Conservation (phyloP, 164 flowering plant species). For the Chimonanthus salicifolius region DNA sequence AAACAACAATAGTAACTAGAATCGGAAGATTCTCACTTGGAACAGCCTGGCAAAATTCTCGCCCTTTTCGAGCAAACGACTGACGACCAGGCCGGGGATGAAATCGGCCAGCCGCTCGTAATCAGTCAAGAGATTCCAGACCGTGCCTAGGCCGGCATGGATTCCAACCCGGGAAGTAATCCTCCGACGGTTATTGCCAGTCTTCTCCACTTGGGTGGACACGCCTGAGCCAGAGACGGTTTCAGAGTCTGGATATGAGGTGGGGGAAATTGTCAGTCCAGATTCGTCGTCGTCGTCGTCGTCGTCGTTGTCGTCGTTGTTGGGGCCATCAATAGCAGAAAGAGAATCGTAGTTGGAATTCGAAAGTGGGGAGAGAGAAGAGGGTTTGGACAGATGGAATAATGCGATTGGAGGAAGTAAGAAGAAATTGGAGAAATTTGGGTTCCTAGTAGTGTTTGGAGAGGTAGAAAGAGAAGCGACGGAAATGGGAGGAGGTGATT, state of each 20-base stretch:
- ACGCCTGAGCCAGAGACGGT: constrained; percentile 6
- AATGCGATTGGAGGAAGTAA: background rate
- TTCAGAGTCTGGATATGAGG: background rate
- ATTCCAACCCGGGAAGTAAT: constrained; percentile 42
- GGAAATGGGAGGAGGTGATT: background rate
- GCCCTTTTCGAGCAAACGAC: constrained; percentile 53
- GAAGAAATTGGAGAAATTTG: background rate
- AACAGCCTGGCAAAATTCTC: constrained; percentile 51
- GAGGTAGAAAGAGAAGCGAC: background rate
- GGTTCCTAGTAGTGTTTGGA: background rate
- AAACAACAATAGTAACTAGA: background rate
- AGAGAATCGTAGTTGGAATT: constrained; percentile 7
- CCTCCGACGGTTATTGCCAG: constrained; percentile 47
- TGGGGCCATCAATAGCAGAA: background rate
- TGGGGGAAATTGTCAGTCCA: background rate
- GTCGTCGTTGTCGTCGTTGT: background rate
- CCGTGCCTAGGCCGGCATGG: constrained; percentile 39
- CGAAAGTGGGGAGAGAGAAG: background rate
- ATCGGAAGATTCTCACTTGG: constrained; percentile 35
- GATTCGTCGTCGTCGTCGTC: constrained; percentile 1
- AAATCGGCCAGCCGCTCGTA: constrained; percentile 64
- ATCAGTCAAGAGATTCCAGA: constrained; percentile 67
- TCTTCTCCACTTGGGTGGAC: constrained; percentile 37
- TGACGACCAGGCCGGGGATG: constrained; percentile 61
- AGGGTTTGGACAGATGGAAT: constrained; percentile 2